Percentiles rank a stretch among this genome's conserved stretches.
Evolutionary conservation across 2,329 filamentous ascomycete genomes (phyloP).

Genomic region (Aureobasidium leucospermi): DNA sequence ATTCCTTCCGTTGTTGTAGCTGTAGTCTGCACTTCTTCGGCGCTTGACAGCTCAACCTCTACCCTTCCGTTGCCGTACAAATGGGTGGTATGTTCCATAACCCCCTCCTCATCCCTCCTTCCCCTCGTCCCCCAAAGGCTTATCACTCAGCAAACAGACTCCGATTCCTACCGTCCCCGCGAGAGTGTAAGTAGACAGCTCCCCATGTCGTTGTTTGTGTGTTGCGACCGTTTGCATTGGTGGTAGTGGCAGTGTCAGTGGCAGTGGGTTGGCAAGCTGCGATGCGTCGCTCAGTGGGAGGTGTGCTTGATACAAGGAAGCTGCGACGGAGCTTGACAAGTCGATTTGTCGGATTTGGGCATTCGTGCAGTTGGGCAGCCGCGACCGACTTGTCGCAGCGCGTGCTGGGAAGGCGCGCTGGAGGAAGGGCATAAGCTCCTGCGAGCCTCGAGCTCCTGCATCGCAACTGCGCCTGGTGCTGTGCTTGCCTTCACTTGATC

Average conservation of each 20-base stretch:
- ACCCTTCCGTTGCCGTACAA: conserved; percentile 13
- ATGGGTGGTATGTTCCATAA: conserved; percentile 14
- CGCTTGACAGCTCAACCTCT: conserved; percentile 14
- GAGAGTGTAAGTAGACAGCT: conserved; percentile 21
- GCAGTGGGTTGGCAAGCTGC: neutral
- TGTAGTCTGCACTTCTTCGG: conserved; percentile 11
- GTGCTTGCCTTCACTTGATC: neutral
- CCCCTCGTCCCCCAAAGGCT: conserved; percentile 12
- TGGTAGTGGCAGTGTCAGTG: neutral
- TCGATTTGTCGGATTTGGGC: neutral
- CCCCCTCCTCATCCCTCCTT: conserved; percentile 13
- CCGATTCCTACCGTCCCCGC: conserved; percentile 25
- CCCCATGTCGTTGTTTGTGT: neutral
- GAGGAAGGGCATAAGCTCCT: neutral
- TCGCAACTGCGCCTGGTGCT: neutral
- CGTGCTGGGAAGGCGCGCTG: conserved; percentile 9
- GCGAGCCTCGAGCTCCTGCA: conserved; percentile 1
- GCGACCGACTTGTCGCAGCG: conserved; percentile 1
- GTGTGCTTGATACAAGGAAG: neutral
- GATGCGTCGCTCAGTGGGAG: neutral
- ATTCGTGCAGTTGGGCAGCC: neutral
- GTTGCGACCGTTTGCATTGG: conserved; percentile 6
- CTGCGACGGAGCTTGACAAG: conserved; percentile 6
- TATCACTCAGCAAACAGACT: conserved; percentile 17
- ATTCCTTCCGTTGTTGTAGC: conserved; percentile 14